Conservation (phyloP, 768 basidiomycete species). For the Suillus lakei region DNA sequence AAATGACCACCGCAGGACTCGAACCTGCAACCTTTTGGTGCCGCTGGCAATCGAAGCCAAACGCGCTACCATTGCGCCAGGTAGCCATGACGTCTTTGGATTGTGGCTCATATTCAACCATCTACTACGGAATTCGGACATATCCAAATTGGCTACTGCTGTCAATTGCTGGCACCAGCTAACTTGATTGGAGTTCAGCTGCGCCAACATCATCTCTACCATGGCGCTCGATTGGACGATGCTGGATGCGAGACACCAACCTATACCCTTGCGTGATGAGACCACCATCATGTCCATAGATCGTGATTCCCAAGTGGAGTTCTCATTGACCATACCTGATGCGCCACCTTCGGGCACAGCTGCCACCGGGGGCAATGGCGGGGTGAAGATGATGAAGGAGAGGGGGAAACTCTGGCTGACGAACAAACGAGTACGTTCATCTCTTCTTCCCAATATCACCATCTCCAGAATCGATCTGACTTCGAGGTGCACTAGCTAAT, state of each 20-base stretch:
- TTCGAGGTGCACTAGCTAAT: constrained; percentile 53
- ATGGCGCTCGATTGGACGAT: constrained; percentile 87
- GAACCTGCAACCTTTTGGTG: constrained; percentile 97
- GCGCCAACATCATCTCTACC: constrained; percentile 4
- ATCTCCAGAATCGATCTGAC: constrained; percentile 14
- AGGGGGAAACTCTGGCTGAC: constrained; percentile 67
- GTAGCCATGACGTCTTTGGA: constrained; percentile 50
- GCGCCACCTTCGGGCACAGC: constrained; percentile 47
- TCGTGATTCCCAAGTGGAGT: constrained; percentile 52
- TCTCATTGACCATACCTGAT: constrained; percentile 62
- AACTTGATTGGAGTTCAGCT: not conserved
- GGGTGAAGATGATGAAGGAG: constrained; percentile 60
- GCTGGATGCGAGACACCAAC: constrained; percentile 57
- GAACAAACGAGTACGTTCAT: constrained; percentile 66
- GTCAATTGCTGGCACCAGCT: too few relatives aligned
- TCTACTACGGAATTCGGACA: not conserved
- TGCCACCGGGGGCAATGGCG: constrained; percentile 56
- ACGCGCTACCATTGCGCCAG: constrained; percentile 96
- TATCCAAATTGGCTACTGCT: not conserved
- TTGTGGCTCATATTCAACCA: not conserved
- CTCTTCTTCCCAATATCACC: not conserved
- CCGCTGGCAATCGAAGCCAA: constrained; percentile 83
- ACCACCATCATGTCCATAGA: constrained; percentile 59
- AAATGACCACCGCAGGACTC: constrained; percentile 91
- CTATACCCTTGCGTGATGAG: constrained; percentile 70